Conservation (phyloP, 1,139 yeast genomes). For the Waltiozyma sp. region DNA sequence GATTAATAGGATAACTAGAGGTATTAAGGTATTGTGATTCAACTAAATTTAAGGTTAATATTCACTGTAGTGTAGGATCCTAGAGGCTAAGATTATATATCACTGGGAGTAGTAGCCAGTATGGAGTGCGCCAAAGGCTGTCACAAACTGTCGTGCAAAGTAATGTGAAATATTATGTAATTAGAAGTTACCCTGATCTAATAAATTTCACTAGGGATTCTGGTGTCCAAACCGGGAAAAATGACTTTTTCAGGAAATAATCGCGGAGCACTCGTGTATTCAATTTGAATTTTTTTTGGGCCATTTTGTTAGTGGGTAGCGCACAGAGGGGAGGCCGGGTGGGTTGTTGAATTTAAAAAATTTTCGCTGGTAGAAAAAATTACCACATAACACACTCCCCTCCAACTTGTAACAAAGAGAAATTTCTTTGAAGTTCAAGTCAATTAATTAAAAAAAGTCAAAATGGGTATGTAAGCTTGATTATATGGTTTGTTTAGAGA, state of each 20-base stretch:
- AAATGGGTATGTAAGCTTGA: neutral
- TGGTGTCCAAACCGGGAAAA: neutral
- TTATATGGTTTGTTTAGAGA: neutral
- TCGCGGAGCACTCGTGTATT: neutral
- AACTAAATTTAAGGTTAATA: no score
- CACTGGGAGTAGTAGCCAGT: no score
- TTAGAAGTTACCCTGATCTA: neutral
- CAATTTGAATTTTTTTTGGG: neutral
- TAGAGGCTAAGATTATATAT: no score
- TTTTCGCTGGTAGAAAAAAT: neutral
- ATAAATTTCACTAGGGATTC: neutral
- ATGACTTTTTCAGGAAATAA: neutral
- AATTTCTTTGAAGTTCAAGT: neutral
- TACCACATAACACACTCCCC: neutral
- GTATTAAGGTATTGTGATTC: no score
- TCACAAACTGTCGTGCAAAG: neutral
- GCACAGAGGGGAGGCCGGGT: neutral
- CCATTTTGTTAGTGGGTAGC: neutral
- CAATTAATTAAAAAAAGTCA: slow-evolving; percentile 1
- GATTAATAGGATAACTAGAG: no score
- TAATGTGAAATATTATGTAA: neutral
- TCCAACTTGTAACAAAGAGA: neutral
- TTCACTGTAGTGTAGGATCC: no score
- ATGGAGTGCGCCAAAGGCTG: no score
- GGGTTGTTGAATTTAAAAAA: neutral